Evolutionary conservation across 345 rosid species (phyloP).

Genomic region (Adansonia digitata): DNA sequence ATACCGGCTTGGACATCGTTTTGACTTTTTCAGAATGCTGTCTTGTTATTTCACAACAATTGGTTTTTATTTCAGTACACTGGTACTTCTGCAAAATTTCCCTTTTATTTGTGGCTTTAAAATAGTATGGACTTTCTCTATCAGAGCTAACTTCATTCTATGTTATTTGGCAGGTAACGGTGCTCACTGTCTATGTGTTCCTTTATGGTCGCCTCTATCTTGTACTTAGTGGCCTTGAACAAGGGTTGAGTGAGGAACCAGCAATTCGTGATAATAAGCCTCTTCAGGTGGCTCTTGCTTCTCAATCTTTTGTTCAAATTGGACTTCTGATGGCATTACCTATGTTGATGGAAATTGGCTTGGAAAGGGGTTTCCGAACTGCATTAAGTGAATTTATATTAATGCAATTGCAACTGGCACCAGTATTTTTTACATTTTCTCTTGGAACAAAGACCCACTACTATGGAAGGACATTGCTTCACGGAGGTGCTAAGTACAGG

Average conservation of each 20-base stretch:
- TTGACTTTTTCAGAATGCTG: constrained; percentile 95
- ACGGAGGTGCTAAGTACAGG: constrained; percentile 97
- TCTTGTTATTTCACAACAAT: constrained; percentile 98
- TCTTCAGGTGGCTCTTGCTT: constrained; percentile 97
- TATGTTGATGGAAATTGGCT: constrained; percentile 98
- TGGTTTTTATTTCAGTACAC: constrained; percentile 96
- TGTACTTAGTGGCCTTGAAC: constrained; percentile 93
- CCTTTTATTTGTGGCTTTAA: constrained; percentile 5
- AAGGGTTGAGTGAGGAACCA: constrained; percentile 59
- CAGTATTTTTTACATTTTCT: constrained; percentile 96
- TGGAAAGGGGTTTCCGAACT: constrained; percentile 94
- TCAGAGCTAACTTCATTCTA: constrained; percentile 6
- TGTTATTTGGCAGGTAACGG: constrained; percentile 67
- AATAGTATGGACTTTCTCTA: no score
- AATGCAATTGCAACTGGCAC: constrained; percentile 96
- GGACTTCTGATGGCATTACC: constrained; percentile 95
- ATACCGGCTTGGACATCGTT: constrained; percentile 97
- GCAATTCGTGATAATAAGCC: constrained; percentile 90
- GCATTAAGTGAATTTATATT: constrained; percentile 90
- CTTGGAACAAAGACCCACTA: constrained; percentile 99
- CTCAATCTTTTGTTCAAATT: constrained; percentile 97
- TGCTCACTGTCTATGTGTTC: constrained; percentile 92
- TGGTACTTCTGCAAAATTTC: constrained; percentile 36
- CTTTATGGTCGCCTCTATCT: constrained; percentile 99
- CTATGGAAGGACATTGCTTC: constrained; percentile 92